Evolutionary conservation across 495 filamentous ascomycete species (phyloP).

Genomic region (Monascus purpureus): DNA sequence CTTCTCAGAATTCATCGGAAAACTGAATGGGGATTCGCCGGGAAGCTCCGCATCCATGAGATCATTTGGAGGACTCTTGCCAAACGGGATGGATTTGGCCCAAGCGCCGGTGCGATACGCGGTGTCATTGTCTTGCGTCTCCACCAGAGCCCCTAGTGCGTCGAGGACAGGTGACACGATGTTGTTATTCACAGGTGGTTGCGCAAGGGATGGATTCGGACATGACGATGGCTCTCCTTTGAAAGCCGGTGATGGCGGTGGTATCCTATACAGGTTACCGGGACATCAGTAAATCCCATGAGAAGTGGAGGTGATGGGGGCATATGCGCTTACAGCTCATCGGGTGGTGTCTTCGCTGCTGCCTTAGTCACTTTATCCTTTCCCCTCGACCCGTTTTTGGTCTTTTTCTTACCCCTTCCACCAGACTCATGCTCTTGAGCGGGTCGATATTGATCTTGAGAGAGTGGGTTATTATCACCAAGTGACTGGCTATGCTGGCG

Average conservation of each 20-base stretch:
- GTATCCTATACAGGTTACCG: slow-evolving; percentile 13
- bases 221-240: slow-evolving; percentile 22
- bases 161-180: slow-evolving; percentile 31
- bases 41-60: slow-evolving; percentile 26
- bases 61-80: slow-evolving; percentile 35
- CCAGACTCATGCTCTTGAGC: slow-evolving; percentile 26
- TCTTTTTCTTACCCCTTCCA: slow-evolving; percentile 35
- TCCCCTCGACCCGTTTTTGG: slow-evolving; percentile 21
- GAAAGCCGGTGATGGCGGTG: slow-evolving; percentile 17
- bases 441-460: slow-evolving; percentile 12
- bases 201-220: slow-evolving; percentile 15
- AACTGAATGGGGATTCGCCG: slow-evolving; percentile 29
- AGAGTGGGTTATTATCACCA: slow-evolving; percentile 21
- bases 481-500: slow-evolving; percentile 28
- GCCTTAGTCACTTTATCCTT: slow-evolving; percentile 26
- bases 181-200: slow-evolving; percentile 13
- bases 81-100: slow-evolving; percentile 34
- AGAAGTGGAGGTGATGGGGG: no score
- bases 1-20: slow-evolving; percentile 23
- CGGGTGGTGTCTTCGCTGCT: slow-evolving; percentile 19
- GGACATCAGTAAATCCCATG: no score
- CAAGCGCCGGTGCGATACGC: slow-evolving; percentile 30
- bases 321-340: slow-evolving; percentile 26
- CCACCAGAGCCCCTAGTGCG: slow-evolving; percentile 22
- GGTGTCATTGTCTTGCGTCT: slow-evolving; percentile 20